Evolutionary conservation across 805 yeast species (phyloP).

Genomic region (Saturnispora gosingensis): DNA sequence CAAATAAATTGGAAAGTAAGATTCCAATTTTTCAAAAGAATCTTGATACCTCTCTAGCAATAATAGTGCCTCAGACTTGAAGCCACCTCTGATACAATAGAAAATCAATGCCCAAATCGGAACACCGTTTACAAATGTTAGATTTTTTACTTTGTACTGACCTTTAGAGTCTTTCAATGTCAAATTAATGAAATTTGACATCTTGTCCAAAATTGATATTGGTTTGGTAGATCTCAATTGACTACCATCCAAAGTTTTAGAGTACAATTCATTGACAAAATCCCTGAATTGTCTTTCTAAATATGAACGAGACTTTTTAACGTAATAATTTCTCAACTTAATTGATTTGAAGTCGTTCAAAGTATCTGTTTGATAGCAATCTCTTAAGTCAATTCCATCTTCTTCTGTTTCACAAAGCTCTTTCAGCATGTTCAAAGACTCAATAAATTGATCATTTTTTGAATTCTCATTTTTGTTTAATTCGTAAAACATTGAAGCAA

Average conservation of each 20-base stretch:
- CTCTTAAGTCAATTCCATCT: constrained; percentile 24
- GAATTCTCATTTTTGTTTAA: constrained; percentile 51
- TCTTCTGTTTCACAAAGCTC: constrained; percentile 33
- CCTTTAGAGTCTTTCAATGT: constrained; percentile 31
- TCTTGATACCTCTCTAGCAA: constrained; percentile 55
- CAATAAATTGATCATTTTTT: constrained; percentile 62
- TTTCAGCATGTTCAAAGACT: constrained; percentile 61
- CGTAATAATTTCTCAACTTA: constrained; percentile 36
- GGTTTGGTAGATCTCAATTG: constrained; percentile 1
- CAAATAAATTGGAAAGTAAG: constrained; percentile 71
- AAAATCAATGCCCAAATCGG: constrained; percentile 95
- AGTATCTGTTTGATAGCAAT: constrained; percentile 21
- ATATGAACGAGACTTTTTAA: constrained; percentile 45
- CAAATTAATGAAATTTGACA: constrained; percentile 38
- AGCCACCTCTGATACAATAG: constrained; percentile 79
- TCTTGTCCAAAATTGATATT: constrained; percentile 15
- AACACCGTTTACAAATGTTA: constrained; percentile 64
- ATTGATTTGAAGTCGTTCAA: constrained; percentile 26
- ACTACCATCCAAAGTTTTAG: not conserved
- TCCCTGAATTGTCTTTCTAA: constrained; percentile 73
- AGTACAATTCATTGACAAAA: constrained; percentile 57
- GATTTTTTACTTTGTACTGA: constrained; percentile 42
- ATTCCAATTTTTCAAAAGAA: constrained; percentile 76
- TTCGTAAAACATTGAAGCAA: constrained; percentile 52
- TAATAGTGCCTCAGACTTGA: constrained; percentile 66